Evolutionary conservation across 805 yeast genomes (phyloP), one percentile per base, ranked within the genome.

Genomic region (Wickerhamomyces subpelliculosus): DNA sequence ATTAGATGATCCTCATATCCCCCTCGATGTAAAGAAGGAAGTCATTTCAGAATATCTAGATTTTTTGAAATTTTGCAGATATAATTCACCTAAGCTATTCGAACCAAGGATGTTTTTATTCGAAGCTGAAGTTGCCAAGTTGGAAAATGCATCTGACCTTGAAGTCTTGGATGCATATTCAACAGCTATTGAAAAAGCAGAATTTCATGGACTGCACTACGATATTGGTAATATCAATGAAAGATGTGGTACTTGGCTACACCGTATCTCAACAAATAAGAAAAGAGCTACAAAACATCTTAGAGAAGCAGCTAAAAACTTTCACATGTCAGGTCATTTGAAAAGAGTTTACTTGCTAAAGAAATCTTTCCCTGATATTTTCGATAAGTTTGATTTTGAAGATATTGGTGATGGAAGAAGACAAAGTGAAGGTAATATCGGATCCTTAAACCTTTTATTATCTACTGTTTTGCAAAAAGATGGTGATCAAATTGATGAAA

Each of bases 161-260:
- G 65, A 58, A 18, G 55, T 64, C 4, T 47, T 73, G 8, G 78
- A 73, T 41, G 43, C 54, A 14, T 73, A 65, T 46, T 73, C 70
- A 37, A 64, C 58, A 19, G 69, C 76, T 0, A 58, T 71, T n/a
- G 66, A 62, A n/a, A 36, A 42, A 4, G 68, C 73, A 1, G 48
- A 52, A 6, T 43, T 44, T n/a, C 41, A 50, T 27, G 56, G 58
- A 10, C 47, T 57, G 16, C 51, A 60, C 46, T 53, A 60, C 21
- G 74, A 70, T 35, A 60, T 58, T 6, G 75, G 70, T 2, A 40
- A 64, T 35, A 61, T 62, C 8, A 57, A 63, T 40, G 65, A 67
- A 37, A 54, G 66, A 16, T 70, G 77, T 51, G 73, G 67, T 9
- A 37, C 48, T 19, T 68, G 76, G 54, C 17, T 49, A 12, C 37